Base-by-base conservation (phyloP, 345 rosid genomes). In the Camelina sativa region DNA sequence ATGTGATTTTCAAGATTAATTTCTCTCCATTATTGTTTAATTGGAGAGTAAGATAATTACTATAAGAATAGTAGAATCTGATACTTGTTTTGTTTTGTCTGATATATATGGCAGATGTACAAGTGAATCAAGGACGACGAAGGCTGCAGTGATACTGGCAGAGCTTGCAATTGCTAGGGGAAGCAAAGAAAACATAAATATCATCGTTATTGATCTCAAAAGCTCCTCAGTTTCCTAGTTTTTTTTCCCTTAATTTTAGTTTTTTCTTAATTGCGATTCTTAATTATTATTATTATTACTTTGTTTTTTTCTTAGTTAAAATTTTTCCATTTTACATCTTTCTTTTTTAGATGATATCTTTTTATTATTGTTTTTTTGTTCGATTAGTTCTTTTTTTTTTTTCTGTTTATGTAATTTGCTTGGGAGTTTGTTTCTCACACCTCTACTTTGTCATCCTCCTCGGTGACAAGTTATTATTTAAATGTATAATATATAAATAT, bases 91-190 rank as follows among this genome's bases (percentile, higher is more conserved):
- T 13, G 3, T 46, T n/a, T 0, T 47, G 0, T 43, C 3, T 38
- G 0, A 8, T 8, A 3, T 32, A 53, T 41, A 9, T 65, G 54
- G 13, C 60, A 71, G 69, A 51, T 20, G 62, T 32, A 30, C 38
- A 30, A 58, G 66, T 4, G 65, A 78, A 65, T 62, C 80, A 19
- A 76, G 80, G 0, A 74, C 88, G 0, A 53, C 84, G 2, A 82
- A 80, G 22, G 91, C 89, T 1, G 91, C 91, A 4, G 72, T 82
- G 0, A 59, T 81, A 55, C 54, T 87, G 13, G 86, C 82, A 9
- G 88, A 85, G 72, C 80, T 87, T 34, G 89, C 89, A 10, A 74
- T 87, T 7, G 84, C 82, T 53, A 79, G 87, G 25, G 89, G 89
- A 11, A 85, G 87, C 84, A 73, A 73, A 62, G 91, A 87, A 57